Percentiles rank a stretch among this genome's conserved stretches.
These are phyloP conservation scores for Penicillium steckii DNA, from an alignment of 495 filamentous ascomycete species.

Conservation along the genomic window DNA sequence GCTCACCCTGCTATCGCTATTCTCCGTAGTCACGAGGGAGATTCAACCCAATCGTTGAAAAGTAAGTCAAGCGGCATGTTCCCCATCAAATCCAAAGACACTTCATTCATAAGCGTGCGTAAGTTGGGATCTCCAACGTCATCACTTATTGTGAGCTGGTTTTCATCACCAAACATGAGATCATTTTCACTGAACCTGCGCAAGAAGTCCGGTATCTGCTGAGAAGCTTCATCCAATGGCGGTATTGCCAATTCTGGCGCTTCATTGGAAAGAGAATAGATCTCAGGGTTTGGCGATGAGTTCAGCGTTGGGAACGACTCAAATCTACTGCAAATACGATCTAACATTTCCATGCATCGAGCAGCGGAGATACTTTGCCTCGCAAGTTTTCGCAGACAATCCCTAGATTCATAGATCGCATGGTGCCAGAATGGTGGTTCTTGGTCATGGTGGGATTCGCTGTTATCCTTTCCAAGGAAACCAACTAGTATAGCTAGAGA, in stretches of 20 bases:
- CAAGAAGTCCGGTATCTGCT: not conserved
- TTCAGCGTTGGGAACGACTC: not conserved
- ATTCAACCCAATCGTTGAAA: slow-evolving; percentile 6
- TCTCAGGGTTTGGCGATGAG: not conserved
- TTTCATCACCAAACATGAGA: not conserved
- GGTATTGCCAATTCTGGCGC: not conserved
- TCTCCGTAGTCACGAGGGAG: not conserved
- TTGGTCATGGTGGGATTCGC: not conserved
- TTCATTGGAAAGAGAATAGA: not conserved
- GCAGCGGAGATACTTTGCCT: not conserved
- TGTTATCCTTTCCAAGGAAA: not conserved
- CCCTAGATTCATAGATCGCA: slow-evolving; percentile 1
- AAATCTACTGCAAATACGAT: slow-evolving; percentile 4
- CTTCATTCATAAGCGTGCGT: slow-evolving; percentile 6
- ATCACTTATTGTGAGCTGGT: not conserved
- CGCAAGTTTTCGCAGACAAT: slow-evolving; percentile 2
- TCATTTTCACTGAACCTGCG: slow-evolving; percentile 2
- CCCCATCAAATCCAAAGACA: slow-evolving; percentile 3
- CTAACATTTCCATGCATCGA: slow-evolving; percentile 2
- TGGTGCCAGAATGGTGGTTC: not conserved
- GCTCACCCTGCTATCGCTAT: too few relatives aligned
- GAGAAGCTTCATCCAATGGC: not conserved
- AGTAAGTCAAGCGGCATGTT: slow-evolving; percentile 7
- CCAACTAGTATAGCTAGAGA: not conserved
- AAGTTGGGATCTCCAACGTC: not conserved